Evolutionary conservation across 768 basidiomycete species (phyloP).

Genomic region (Tylopilus felleus): DNA sequence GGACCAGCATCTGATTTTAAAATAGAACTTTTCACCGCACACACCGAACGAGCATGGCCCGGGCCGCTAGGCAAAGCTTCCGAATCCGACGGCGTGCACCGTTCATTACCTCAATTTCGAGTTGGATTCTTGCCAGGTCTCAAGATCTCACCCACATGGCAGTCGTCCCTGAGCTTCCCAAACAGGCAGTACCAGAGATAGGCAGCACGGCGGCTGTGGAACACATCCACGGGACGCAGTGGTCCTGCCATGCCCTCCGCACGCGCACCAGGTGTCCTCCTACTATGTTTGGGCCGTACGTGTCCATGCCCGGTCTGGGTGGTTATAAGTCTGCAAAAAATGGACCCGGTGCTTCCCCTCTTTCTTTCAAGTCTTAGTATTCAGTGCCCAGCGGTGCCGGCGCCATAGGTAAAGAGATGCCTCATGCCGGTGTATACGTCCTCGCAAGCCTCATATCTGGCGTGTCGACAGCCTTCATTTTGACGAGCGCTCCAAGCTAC

Average conservation of each 20-base stretch:
- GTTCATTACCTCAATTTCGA: conserved; percentile 22
- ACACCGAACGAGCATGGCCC: conserved; percentile 17
- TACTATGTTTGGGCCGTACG: conserved; percentile 20
- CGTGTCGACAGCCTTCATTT: conserved; percentile 18
- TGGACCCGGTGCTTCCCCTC: conserved; percentile 3
- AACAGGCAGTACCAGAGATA: conserved; percentile 3
- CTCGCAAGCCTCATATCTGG: conserved; percentile 21
- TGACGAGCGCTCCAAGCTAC: conserved; percentile 26
- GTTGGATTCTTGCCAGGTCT: not conserved
- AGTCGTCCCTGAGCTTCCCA: not conserved
- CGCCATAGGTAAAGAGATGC: conserved; percentile 21
- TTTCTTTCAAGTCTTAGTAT: conserved; percentile 4
- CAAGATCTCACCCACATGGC: conserved; percentile 18
- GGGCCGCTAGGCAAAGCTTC: conserved; percentile 4
- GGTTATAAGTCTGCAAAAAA: conserved; percentile 21
- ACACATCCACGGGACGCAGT: conserved; percentile 1
- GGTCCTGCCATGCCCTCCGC: conserved; percentile 21
- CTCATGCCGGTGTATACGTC: conserved; percentile 10
- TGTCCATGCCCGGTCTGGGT: conserved; percentile 16
- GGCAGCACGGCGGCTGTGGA: conserved; percentile 2
- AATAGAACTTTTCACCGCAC: not conserved
- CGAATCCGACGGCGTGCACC: conserved; percentile 10
- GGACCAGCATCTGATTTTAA: not conserved
- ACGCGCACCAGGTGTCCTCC: conserved; percentile 16
- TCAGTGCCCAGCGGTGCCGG: conserved; percentile 10